Evolutionary conservation across 306 rosid genomes (phyloP).

Genomic region (Trifolium subterraneum): DNA sequence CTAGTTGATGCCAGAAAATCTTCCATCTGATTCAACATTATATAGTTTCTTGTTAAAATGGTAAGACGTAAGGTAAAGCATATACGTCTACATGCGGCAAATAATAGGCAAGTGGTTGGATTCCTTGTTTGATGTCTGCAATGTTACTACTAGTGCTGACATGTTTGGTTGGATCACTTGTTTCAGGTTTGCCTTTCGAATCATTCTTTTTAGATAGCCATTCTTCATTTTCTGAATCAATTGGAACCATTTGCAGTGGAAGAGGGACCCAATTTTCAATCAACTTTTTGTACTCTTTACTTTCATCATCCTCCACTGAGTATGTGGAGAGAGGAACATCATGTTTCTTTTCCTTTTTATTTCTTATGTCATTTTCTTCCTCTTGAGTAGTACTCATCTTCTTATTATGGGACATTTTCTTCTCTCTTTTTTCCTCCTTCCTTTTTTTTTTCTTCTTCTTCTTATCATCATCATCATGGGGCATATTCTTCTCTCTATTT

Average conservation of each 20-base stretch:
- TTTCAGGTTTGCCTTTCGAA: background rate
- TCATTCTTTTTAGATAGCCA: conserved; percentile 23
- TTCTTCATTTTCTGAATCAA: conserved; percentile 31
- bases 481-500: background rate
- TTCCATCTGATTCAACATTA: background rate
- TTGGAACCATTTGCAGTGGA: conserved; percentile 8
- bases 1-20: background rate
- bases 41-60: background rate
- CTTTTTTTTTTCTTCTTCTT: background rate
- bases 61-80: conserved; percentile 34
- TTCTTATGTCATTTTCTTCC: too few species aligned
- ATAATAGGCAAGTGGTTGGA: conserved; percentile 24
- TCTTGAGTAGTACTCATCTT: too few species aligned
- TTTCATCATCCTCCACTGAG: background rate
- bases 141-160: background rate
- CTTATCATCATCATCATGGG: too few species aligned
- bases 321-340: background rate
- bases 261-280: conserved; percentile 36
- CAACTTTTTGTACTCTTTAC: conserved; percentile 23
- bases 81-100: conserved; percentile 23
- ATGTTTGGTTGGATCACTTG: background rate
- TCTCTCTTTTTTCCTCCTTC: background rate
- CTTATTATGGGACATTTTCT: too few species aligned
- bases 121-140: conserved; percentile 20
- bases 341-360: background rate